Evolutionary conservation across 176 grass and related monocot genomes (phyloP).

Genomic region (Phoenix dactylifera): DNA sequence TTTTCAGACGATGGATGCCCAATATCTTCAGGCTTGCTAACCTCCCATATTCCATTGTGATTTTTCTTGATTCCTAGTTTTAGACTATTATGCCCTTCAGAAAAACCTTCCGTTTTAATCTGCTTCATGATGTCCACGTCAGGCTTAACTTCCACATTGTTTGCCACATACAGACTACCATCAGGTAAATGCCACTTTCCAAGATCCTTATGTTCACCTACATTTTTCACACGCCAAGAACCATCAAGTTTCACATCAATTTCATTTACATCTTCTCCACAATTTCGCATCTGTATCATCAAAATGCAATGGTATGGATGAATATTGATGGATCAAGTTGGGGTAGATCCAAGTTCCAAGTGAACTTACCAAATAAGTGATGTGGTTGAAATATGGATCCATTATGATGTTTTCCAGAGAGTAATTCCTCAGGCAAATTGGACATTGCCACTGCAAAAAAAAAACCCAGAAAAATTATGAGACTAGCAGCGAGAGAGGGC

Average conservation of each 20-base stretch:
- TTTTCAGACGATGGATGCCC: conserved; percentile 31
- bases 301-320: conserved; percentile 1
- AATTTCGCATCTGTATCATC: conserved; percentile 47
- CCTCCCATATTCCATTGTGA: conserved; percentile 69
- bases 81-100: conserved; percentile 54
- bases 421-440: conserved; percentile 91
- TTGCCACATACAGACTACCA: conserved; percentile 38
- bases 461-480: conserved; percentile 26
- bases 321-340: conserved; percentile 2
- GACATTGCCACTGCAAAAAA: conserved; percentile 89
- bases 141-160: conserved; percentile 28
- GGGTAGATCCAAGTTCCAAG: conserved; percentile 5
- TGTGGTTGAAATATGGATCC: conserved; percentile 91
- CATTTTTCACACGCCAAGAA: conserved; percentile 85
- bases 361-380: conserved; percentile 72
- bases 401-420: conserved; percentile 84
- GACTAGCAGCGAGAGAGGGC: conserved; percentile 9
- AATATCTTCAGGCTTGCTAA: conserved; percentile 52
- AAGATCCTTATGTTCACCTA: conserved; percentile 53
- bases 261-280: conserved; percentile 84
- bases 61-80: conserved; percentile 78
- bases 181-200: conserved; percentile 85
- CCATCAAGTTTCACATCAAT: conserved; percentile 97
- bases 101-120: conserved; percentile 57
- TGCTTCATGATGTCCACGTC: conserved; percentile 33